Evolutionary conservation across 345 rosid genomes (phyloP).

Genomic region (Hibiscus mutabilis): DNA sequence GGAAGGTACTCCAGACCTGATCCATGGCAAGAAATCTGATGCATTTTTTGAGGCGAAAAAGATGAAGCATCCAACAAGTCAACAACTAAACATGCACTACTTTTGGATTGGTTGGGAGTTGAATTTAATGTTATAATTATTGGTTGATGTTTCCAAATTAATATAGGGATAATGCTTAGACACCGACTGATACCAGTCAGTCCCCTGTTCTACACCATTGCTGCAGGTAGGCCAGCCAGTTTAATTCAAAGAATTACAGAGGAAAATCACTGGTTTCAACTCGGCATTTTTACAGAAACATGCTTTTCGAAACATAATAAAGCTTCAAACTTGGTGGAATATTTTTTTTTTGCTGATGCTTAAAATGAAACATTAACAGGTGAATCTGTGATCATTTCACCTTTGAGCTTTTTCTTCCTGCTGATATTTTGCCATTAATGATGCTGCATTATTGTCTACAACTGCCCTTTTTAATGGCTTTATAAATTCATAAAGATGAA

Average conservation of each 20-base stretch:
- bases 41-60: too few relatives aligned
- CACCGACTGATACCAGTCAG: neutral
- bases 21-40: too few relatives aligned
- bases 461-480: neutral
- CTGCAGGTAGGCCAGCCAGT: neutral
- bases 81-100: neutral
- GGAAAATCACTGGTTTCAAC: neutral
- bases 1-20: too few relatives aligned
- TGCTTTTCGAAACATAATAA: too few relatives aligned
- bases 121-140: neutral
- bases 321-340: too few relatives aligned
- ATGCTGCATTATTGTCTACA: neutral
- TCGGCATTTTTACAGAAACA: too few relatives aligned
- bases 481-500: neutral
- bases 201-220: neutral
- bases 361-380: too few relatives aligned
- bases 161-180: neutral
- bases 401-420: neutral
- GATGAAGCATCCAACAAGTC: neutral
- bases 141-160: neutral
- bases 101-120: slow-evolving; percentile 2
- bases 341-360: too few relatives aligned
- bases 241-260: neutral
- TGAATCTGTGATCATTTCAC: too few relatives aligned
- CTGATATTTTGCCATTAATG: neutral